These are phyloP conservation scores for Marasmius sp. DNA, from an alignment of 1,284 basidiomycete species.

Conservation along the genomic window DNA sequence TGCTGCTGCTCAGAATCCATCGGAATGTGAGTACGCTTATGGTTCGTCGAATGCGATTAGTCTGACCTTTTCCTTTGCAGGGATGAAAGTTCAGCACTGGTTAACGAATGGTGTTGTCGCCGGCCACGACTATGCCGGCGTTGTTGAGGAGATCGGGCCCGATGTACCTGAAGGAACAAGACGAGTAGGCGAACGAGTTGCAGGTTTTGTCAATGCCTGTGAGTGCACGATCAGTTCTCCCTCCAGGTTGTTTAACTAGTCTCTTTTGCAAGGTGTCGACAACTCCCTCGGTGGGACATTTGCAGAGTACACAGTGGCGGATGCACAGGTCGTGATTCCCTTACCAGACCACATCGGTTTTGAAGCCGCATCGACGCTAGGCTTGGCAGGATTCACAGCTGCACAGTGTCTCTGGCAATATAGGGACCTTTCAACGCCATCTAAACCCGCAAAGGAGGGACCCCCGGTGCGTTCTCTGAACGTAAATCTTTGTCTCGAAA, in stretches of 20 bases:
- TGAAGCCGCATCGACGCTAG: slow-evolving; percentile 29
- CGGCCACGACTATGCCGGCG: slow-evolving; percentile 15
- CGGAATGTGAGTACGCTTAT: slow-evolving; percentile 8
- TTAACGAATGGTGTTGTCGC: neutral
- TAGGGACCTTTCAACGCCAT: slow-evolving; percentile 17
- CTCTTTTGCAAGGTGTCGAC: neutral
- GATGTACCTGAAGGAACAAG: slow-evolving; percentile 10
- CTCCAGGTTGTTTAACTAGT: neutral
- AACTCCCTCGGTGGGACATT: slow-evolving; percentile 14
- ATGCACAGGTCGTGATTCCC: slow-evolving; percentile 23
- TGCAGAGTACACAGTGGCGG: slow-evolving; percentile 24
- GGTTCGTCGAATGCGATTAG: neutral
- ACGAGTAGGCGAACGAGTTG: slow-evolving; percentile 11
- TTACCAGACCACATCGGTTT: slow-evolving; percentile 26
- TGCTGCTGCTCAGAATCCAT: slow-evolving; percentile 15
- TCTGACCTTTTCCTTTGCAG: neutral
- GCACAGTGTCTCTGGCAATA: slow-evolving; percentile 21
- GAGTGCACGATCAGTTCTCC: neutral
- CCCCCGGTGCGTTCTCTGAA: slow-evolving; percentile 15
- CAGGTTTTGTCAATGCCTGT: slow-evolving; percentile 11
- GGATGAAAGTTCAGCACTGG: slow-evolving; percentile 8
- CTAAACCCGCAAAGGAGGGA: slow-evolving; percentile 12
- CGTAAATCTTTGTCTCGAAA: too few species aligned
- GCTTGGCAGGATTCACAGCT: slow-evolving; percentile 23
- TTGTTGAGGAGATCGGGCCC: slow-evolving; percentile 9